Evolutionary conservation across 2,329 filamentous ascomycete species (phyloP), one percentile per base, ranked within the genome.

Genomic region (Aspergillus sp.): DNA sequence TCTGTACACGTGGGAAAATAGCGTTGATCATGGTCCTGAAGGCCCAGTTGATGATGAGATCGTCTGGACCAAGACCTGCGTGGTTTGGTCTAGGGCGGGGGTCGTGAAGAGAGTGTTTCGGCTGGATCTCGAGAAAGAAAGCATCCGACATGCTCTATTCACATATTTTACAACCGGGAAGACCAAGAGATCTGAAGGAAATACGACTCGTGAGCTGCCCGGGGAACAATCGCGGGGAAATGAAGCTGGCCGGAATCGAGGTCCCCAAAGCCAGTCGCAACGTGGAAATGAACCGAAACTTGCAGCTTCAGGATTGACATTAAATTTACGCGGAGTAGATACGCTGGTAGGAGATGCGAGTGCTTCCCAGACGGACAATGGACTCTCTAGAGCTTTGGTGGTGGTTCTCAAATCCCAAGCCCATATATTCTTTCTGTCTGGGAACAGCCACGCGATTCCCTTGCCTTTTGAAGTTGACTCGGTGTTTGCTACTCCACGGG

Each of bases 381-480:
- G 59, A 27, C 44, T 65, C 51, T 61, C 72, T 57, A 61, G 84
- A 58, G 90, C 91, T 5, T 71, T 98, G 48, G 88, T 97, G 6
- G 86, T 98, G 39, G 86, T 97, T 54, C 79, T 98, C 52, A 90
- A 88, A 67, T 90, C 88, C 0, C 91, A 97, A 61, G 90, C 88
- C 19, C 91, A 97, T 62, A 82, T 98, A 52, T 94, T 90, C 73
- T 96, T 94, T 62, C 78, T 97, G 32, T 81, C 86, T 2, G 91
- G 91, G 13, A 84, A 88, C 30, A 93, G 81, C 60, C 88, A 98
- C 75, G 81, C 95, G 46, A 78, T 97, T 38, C 89, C 95, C 63
- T 81, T 98, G 60, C 91, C 91, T 2, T 98, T 98, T 60, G 90
- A 97, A 68, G 86, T 96, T 34, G 89, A 95, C 61, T 82, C 82